Conservation (phyloP, 768 basidiomycete species). For the Phanerodontia chrysosporium region DNA sequence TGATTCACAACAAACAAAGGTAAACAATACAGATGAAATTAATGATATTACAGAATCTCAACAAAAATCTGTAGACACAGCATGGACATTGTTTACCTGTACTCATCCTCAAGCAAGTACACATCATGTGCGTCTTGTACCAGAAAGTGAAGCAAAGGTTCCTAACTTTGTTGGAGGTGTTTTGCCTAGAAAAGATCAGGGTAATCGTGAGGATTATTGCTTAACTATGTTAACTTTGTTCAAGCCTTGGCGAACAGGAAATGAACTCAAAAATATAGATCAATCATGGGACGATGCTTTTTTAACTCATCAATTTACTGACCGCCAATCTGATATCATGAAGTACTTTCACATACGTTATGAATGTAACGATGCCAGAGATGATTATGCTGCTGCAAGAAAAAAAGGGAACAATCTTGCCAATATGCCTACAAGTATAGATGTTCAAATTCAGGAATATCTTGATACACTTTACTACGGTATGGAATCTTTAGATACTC, state of each 20-base stretch:
- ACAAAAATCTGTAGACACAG: too few species aligned
- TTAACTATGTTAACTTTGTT: slow-evolving; percentile 20
- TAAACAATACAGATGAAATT: not conserved
- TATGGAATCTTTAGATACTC: not conserved
- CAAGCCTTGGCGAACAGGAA: not conserved
- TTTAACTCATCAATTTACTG: not conserved
- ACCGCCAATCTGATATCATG: slow-evolving; percentile 15
- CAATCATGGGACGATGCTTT: not conserved
- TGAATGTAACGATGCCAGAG: slow-evolving; percentile 33
- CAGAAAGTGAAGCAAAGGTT: slow-evolving; percentile 6
- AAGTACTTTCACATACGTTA: slow-evolving; percentile 27
- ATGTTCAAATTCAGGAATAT: not conserved
- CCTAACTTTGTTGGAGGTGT: slow-evolving; percentile 28
- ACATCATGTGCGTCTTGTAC: slow-evolving; percentile 17
- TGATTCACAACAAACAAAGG: too few species aligned
- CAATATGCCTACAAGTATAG: not conserved
- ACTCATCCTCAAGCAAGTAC: slow-evolving; percentile 18
- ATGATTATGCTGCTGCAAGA: slow-evolving; percentile 27
- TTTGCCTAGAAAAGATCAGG: slow-evolving; percentile 26
- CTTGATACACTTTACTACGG: not conserved
- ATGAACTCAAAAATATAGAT: not conserved
- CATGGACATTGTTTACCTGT: not conserved
- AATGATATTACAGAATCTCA: not conserved
- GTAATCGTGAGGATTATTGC: slow-evolving; percentile 15
- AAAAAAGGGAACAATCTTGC: not conserved